Percentiles rank a stretch among this genome's conserved stretches.
Conservation (phyloP, 257 asterid species). For the Fraxinus pennsylvanica region DNA sequence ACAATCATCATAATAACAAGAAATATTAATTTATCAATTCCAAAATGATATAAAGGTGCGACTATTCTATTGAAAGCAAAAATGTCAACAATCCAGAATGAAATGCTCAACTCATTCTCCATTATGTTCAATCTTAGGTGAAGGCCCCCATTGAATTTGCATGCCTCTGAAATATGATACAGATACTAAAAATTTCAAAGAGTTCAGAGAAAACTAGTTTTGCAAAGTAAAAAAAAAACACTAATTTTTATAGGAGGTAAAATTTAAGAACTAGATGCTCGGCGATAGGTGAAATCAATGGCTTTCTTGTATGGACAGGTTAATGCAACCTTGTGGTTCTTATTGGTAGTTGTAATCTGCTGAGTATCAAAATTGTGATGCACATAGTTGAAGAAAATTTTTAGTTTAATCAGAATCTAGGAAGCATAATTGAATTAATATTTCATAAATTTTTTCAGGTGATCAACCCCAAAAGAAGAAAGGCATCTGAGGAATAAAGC, state of each 20-base stretch:
- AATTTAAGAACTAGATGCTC: background rate
- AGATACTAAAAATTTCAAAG: background rate
- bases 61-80: background rate
- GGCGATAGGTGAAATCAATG: constrained; percentile 3
- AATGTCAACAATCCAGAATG: background rate
- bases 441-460: background rate
- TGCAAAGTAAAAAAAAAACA: background rate
- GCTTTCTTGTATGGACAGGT: background rate
- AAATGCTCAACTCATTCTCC: background rate
- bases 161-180: background rate
- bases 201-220: background rate
- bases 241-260: background rate
- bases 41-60: background rate
- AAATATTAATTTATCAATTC: constrained; percentile 1
- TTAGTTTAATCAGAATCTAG: background rate
- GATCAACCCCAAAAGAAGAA: background rate
- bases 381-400: background rate
- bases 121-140: background rate
- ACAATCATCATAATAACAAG: constrained; percentile 23
- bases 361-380: background rate
- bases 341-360: background rate
- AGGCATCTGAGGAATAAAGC: background rate
- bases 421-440: background rate
- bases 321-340: background rate
- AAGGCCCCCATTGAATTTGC: background rate